Base-by-base conservation (phyloP, 257 asterid genomes). In the Prunella vulgaris region DNA sequence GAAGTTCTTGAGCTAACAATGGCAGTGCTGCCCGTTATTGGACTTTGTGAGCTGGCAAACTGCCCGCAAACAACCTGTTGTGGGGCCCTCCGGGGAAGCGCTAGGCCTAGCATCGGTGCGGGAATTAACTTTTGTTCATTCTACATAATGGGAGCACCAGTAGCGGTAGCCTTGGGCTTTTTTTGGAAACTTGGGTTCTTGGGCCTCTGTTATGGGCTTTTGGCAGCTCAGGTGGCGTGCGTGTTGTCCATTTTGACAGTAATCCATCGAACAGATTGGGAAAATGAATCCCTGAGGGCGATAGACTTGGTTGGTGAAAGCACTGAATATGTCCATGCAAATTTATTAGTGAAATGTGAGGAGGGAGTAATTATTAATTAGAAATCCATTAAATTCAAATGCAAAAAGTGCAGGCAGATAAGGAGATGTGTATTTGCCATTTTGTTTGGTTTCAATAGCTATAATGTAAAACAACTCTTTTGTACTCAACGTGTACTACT, bases 11-110 rank as follows among this genome's bases (percentile, higher is more conserved):
- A 84, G 80, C 80, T 90, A 57, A 84, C 95, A 25, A 37, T 78
- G 78, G 82, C 89, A 10, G 85, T 80, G 38, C 78, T 90, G 10
- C 98, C 97, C 30, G 79, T 93, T 44, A 93, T 93, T 68, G 98
- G 98, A 53, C 84, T 93, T 21, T 93, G 98, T 74, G 98, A 93
- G 83, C 92, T 93, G 10, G 96, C 97, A 10, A 93, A 93, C 27
- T 93, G 97, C 69, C 97, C 98, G 22, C 97, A 93, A 65, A 90
- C 97, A 67, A 90, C 98, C 9, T 81, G 98, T 51, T 88, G 96
- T 64, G 98, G 98, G 73, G 92, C 86, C 52, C 91, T 93, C 24
- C 72, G 98, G 69, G 98, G 98, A 64, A 85, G 88, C 22, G 96
- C 98, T 13, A 82, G 97, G 82, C 93, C 98, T 14, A 74, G 88